Evolutionary conservation across 2,329 filamentous ascomycete species (phyloP).

Genomic region (Penicillium sclerotigenum): DNA sequence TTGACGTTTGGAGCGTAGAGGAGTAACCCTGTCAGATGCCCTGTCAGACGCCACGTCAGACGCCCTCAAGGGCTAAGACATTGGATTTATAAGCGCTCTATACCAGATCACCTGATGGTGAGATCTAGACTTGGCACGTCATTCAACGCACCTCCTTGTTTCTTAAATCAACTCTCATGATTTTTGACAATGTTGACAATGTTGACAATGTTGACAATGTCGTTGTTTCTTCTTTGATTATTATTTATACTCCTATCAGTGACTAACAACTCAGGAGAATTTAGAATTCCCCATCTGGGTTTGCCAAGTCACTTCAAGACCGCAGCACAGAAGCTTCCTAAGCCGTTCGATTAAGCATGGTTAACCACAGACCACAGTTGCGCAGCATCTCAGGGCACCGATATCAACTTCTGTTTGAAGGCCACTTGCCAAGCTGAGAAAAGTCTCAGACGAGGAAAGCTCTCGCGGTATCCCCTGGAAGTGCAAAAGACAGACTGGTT

Average conservation of each 20-base stretch:
- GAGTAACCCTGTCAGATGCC: no score
- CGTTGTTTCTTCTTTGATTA: no score
- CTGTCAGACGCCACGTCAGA: no score
- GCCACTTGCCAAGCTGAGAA: not conserved
- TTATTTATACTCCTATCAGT: not conserved
- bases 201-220: no score
- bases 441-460: not conserved
- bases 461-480: not conserved
- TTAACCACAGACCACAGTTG: not conserved
- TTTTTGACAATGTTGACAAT: no score
- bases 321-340: not conserved
- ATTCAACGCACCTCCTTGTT: no score
- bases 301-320: not conserved
- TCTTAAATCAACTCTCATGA: no score
- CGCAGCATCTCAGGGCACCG: not conserved
- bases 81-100: no score
- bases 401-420: not conserved
- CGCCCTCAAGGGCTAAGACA: no score
- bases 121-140: no score
- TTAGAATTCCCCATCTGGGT: not conserved
- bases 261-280: not conserved
- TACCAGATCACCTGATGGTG: no score
- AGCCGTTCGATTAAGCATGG: not conserved
- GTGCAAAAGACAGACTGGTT: not conserved
- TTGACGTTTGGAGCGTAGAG: no score